Evolutionary conservation across 345 rosid species (phyloP).

Genomic region (Bruguiera sexangula): DNA sequence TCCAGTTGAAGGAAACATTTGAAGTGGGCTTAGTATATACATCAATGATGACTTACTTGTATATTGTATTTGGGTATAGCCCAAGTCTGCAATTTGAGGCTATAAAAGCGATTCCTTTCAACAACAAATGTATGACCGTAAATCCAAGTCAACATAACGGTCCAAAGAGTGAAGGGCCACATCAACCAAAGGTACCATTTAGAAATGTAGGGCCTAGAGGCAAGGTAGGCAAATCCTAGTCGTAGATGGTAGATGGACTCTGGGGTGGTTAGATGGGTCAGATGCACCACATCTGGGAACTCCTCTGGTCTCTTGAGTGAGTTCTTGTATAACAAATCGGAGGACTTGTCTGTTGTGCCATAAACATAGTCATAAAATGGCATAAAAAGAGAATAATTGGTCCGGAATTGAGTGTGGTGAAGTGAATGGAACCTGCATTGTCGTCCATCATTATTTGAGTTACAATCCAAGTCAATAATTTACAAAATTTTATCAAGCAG

Average conservation of each 20-base stretch:
- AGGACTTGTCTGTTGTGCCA: conserved; percentile 18
- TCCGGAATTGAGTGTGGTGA: conserved; percentile 30
- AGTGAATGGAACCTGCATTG: conserved; percentile 26
- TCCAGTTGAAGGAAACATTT: not conserved
- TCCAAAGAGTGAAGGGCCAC: conserved; percentile 59
- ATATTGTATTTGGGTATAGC: conserved; percentile 56
- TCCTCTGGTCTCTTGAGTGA: conserved; percentile 40
- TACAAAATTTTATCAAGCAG: too few relatives aligned
- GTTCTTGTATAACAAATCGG: conserved; percentile 7
- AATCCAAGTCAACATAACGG: conserved; percentile 42
- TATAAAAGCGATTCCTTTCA: conserved; percentile 48
- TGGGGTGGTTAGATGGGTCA: conserved; percentile 57
- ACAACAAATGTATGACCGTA: conserved; percentile 45
- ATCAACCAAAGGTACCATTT: conserved; percentile 45
- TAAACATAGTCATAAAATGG: conserved; percentile 26
- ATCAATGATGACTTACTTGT: conserved; percentile 37
- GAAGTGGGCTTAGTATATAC: too few relatives aligned
- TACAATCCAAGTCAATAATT: too few relatives aligned
- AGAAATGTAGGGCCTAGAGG: conserved; percentile 46
- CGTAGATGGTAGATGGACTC: conserved; percentile 63
- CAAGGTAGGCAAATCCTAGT: conserved; percentile 53
- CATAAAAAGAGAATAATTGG: conserved; percentile 29
- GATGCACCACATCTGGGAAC: conserved; percentile 53
- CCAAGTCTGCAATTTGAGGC: conserved; percentile 67
- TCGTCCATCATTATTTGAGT: too few relatives aligned